phyloP scores from a whole-genome alignment of 176 grass and related monocot genomes.

The Poa annua region DNA sequence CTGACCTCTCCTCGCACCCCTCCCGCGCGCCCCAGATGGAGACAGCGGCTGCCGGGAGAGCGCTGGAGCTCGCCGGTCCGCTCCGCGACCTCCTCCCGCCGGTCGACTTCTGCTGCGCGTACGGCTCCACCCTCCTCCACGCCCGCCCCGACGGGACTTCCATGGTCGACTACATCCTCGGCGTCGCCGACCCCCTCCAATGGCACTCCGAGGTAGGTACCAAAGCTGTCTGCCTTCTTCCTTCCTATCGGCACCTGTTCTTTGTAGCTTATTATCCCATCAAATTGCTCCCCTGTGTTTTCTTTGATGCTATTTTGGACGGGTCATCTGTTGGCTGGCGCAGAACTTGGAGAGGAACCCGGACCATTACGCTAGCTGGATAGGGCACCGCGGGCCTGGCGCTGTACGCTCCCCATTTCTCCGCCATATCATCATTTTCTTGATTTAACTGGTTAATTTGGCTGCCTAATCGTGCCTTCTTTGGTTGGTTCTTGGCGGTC shows the following conservation, averaged over 20 bases:
- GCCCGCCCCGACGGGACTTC: slow-evolving; percentile 46
- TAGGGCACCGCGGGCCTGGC: slow-evolving; percentile 53
- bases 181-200: slow-evolving; percentile 69
- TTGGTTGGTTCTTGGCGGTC: slow-evolving; percentile 8
- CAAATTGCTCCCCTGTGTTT: background rate
- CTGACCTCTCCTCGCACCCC: background rate
- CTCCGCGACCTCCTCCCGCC: slow-evolving; percentile 68
- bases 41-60: slow-evolving; percentile 1
- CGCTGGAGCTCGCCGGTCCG: slow-evolving; percentile 52
- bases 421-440: background rate
- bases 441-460: background rate
- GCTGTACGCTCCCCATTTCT: slow-evolving; percentile 37
- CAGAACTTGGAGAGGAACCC: slow-evolving; percentile 87
- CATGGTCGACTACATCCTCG: slow-evolving; percentile 96
- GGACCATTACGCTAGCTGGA: slow-evolving; percentile 73
- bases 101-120: slow-evolving; percentile 89
- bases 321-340: slow-evolving; percentile 25
- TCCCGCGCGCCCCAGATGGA: slow-evolving; percentile 7
- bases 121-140: slow-evolving; percentile 82
- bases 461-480: background rate
- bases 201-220: slow-evolving; percentile 71
- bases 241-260: background rate
- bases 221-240: background rate
- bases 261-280: background rate
- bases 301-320: slow-evolving; percentile 3